These are phyloP conservation scores for Wickerhamomyces subpelliculosus DNA, from an alignment of 805 yeast species.

Conservation along the genomic window DNA sequence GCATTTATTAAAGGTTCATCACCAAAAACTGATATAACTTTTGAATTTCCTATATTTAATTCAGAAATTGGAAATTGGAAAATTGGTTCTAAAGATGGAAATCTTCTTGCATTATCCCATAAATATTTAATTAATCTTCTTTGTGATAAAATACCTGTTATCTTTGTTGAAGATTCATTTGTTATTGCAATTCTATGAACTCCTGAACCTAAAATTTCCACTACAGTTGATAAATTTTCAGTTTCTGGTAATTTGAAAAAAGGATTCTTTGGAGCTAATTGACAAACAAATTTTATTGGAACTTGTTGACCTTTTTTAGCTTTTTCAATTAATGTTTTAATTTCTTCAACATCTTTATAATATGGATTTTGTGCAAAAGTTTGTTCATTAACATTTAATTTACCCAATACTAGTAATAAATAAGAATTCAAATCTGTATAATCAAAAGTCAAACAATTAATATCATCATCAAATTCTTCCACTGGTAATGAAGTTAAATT, in stretches of 20 bases:
- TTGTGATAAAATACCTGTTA: conserved; percentile 85
- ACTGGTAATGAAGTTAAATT: conserved; percentile 87
- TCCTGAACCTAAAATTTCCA: conserved; percentile 88
- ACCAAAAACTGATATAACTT: conserved; percentile 77
- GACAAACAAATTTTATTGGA: conserved; percentile 83
- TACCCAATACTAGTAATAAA: conserved; percentile 76
- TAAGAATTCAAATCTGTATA: conserved; percentile 88
- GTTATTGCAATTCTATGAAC: conserved; percentile 90
- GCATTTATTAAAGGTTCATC: conserved; percentile 88
- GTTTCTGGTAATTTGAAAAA: conserved; percentile 69
- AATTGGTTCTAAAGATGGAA: conserved; percentile 72
- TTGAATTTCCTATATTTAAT: conserved; percentile 64
- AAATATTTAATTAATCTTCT: conserved; percentile 77
- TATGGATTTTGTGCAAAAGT: conserved; percentile 19
- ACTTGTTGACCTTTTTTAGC: conserved; percentile 88
- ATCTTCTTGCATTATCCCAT: conserved; percentile 90
- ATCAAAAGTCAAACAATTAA: conserved; percentile 80
- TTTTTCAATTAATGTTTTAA: conserved; percentile 38
- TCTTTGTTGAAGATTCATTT: conserved; percentile 40
- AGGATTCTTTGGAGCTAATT: conserved; percentile 82
- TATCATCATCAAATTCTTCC: conserved; percentile 43
- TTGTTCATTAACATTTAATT: conserved; percentile 34
- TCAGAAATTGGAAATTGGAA: conserved; percentile 64
- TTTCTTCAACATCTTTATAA: conserved; percentile 29
- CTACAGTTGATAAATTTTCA: conserved; percentile 65